Evolutionary conservation across 345 rosid genomes (phyloP).

Genomic region (Durio zibethinus): DNA sequence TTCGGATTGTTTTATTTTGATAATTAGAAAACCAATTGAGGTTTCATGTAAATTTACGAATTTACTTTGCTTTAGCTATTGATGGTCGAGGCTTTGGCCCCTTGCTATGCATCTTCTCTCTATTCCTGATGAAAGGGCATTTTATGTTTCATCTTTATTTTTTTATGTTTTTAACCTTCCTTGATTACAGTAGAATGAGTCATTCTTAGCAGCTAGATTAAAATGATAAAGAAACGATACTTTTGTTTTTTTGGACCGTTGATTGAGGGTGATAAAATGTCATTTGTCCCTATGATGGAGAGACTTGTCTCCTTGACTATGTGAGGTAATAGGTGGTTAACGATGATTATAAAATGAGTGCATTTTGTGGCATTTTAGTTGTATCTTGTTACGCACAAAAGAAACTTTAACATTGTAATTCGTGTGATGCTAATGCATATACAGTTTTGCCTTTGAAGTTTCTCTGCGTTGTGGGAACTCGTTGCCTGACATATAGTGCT

Average conservation of each 20-base stretch:
- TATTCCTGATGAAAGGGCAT: too few relatives aligned
- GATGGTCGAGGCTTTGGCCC: too few relatives aligned
- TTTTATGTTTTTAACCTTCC: background rate
- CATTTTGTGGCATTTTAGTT: background rate
- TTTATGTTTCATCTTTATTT: background rate
- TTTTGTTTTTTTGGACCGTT: background rate
- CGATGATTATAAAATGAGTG: background rate
- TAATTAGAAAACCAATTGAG: background rate
- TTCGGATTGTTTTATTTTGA: background rate
- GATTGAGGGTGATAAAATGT: background rate
- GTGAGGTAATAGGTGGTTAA: background rate
- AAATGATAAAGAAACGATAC: background rate
- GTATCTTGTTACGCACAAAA: background rate
- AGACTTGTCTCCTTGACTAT: background rate
- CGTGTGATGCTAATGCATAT: background rate
- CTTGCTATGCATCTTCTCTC: too few relatives aligned
- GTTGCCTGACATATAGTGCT: background rate
- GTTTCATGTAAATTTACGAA: background rate
- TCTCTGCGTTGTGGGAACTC: background rate
- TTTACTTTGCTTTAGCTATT: background rate
- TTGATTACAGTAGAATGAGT: background rate
- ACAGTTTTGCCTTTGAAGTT: background rate
- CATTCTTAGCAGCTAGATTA: background rate
- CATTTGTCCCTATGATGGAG: background rate
- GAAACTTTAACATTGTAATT: background rate